Conservation (phyloP, 805 yeast species). For the Kodamaea leandrae region DNA sequence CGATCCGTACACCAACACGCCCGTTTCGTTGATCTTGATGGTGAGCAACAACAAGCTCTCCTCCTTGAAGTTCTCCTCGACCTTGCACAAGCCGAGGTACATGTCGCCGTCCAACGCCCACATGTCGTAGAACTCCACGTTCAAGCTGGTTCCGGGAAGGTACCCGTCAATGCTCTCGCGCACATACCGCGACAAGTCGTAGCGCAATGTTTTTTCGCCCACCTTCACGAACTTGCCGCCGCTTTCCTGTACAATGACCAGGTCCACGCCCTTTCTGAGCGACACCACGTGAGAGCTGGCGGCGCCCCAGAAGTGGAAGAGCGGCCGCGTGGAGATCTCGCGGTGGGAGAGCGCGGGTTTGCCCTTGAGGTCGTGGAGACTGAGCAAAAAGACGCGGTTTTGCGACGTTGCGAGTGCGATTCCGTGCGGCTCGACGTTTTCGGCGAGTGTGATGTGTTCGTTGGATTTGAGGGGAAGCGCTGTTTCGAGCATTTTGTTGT, state of each 20-base stretch:
- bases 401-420: conserved; percentile 65
- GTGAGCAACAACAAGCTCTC: conserved; percentile 50
- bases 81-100: conserved; percentile 40
- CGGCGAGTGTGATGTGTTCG: conserved; percentile 59
- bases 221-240: conserved; percentile 34
- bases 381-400: conserved; percentile 61
- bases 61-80: conserved; percentile 18
- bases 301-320: conserved; percentile 10
- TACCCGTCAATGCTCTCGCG: conserved; percentile 40
- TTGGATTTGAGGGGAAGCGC: conserved; percentile 36
- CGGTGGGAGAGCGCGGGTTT: conserved; percentile 46
- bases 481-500: conserved; percentile 42
- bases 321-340: conserved; percentile 23
- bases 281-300: conserved; percentile 44
- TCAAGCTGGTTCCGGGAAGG: conserved; percentile 43
- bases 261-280: conserved; percentile 51
- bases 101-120: conserved; percentile 44
- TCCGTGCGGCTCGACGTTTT: conserved; percentile 72
- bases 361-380: conserved; percentile 67
- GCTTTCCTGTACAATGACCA: conserved; percentile 21
- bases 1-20: conserved; percentile 57
- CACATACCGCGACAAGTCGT: conserved; percentile 24
- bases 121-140: conserved; percentile 61
- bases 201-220: conserved; percentile 20
- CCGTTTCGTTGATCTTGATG: conserved; percentile 48